Evolutionary conservation across 441 rosid genomes (phyloP), one percentile per base, ranked within the genome.

Genomic region (Erysimum pusillum): DNA sequence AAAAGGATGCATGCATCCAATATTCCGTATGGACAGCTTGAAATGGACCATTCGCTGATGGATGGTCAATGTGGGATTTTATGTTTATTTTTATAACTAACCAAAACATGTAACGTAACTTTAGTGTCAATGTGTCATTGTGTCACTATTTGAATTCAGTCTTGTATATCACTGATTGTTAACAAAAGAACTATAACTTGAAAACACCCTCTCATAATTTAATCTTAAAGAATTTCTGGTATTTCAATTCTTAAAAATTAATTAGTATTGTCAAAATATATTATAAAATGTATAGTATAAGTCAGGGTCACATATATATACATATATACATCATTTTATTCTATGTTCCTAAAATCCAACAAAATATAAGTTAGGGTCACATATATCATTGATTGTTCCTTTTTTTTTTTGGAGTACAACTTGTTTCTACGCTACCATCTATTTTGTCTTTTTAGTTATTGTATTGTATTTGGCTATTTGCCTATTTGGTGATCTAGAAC

Each of bases 1-100:
- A 15, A 52, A 46, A 60, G 10, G n/a, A 72, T 72, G 62, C 76
- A 72, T 39, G 76, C 53, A 51, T 62, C 69, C 53, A 52, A 25
- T 49, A 42, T 11, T 15, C 9, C 9, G 13, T 22, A 49, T 49
- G 6, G 69, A 62, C 69, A 62, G 76, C 69, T 73, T 39, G 62
- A 51, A 72, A 62, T 72, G 69, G 53, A 72, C 69, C 53, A 71
- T 51, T 20, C 32, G 51, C 51, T 36, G 25, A 51, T 51, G 32
- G 52, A 28, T 51, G 42, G 64, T 62, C 61, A 63, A 6, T 28
- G 69, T 39, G 76, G 22, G 56, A 34, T 63, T 52, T 53, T 8
- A 31, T 53, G 28, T 32, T 49, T 73, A 42, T 54, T 63, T 73
- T 73, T 22, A 12, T 2, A 13, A 10, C 13, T 39, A 39, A 28